Evolutionary conservation across 192 early-diverging fungal genomes (phyloP).

Genomic region (Linnemannia zychae): DNA sequence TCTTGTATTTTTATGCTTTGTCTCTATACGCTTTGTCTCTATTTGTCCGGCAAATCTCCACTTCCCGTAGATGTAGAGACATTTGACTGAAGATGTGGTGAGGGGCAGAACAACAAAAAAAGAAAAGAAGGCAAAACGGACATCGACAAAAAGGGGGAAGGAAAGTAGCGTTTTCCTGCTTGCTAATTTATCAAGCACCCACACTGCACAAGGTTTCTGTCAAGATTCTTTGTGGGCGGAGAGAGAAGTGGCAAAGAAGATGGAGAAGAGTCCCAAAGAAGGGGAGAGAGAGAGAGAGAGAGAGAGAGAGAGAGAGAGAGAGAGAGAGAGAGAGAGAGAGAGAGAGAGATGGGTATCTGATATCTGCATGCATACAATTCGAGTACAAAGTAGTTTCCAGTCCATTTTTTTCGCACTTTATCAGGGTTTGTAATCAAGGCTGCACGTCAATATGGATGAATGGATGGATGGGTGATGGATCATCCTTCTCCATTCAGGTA

Average conservation of each 20-base stretch:
- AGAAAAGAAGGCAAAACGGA: background rate
- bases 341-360: too few relatives aligned
- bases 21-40: constrained; percentile 5
- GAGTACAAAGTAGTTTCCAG: background rate
- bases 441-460: too few relatives aligned
- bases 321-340: too few relatives aligned
- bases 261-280: background rate
- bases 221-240: background rate
- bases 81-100: background rate
- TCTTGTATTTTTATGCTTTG: background rate
- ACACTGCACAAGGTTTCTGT: background rate
- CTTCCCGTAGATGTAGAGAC: too few relatives aligned
- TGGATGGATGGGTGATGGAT: background rate
- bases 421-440: background rate
- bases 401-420: background rate
- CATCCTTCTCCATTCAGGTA: background rate
- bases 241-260: background rate
- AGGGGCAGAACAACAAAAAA: too few relatives aligned
- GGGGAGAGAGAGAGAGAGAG: background rate
- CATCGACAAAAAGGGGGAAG: background rate
- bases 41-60: background rate
- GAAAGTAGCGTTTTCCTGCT: background rate
- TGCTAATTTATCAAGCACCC: background rate
- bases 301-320: background rate
- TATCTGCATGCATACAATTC: background rate